Conservation (phyloP, 2,329 filamentous ascomycete genomes). For the Colletotrichum sojae region DNA sequence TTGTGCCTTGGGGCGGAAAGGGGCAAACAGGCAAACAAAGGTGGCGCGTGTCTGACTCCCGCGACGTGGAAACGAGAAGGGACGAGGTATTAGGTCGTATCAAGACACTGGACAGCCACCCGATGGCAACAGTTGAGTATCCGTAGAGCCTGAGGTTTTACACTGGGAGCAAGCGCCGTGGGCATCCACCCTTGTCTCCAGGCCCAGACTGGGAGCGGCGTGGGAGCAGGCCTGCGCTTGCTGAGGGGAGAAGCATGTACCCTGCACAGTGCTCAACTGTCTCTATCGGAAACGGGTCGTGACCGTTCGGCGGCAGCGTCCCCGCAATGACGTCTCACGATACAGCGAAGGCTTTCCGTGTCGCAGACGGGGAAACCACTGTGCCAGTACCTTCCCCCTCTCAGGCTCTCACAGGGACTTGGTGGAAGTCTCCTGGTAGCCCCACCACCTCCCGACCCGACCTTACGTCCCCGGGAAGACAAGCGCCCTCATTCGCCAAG, state of each 20-base stretch:
- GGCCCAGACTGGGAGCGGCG: conserved; percentile 5
- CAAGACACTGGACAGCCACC: not conserved
- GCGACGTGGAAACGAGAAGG: conserved; percentile 22
- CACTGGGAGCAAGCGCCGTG: conserved; percentile 4
- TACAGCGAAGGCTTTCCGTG: conserved; percentile 4
- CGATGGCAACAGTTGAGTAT: not conserved
- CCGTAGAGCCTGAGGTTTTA: conserved; percentile 5
- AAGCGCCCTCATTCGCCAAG: conserved; percentile 17
- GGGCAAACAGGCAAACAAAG: conserved; percentile 7
- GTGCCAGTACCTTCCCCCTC: not conserved
- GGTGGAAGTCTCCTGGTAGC: not conserved
- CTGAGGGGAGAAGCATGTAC: conserved; percentile 7
- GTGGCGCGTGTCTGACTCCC: conserved; percentile 9
- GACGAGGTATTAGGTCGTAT: not conserved
- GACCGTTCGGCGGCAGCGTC: conserved; percentile 7
- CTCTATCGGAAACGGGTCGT: conserved; percentile 28
- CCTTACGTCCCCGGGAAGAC: not conserved
- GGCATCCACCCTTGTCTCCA: conserved; percentile 9
- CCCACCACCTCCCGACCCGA: conserved; percentile 21
- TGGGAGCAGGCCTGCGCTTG: conserved; percentile 1
- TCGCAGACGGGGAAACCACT: not conserved
- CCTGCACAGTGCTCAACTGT: conserved; percentile 24
- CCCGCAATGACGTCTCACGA: conserved; percentile 34
- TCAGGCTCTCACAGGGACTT: not conserved
- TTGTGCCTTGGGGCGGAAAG: not conserved